Evolutionary conservation across 257 asterid species (phyloP), one percentile per base, ranked within the genome.

Genomic region (Prunella vulgaris): DNA sequence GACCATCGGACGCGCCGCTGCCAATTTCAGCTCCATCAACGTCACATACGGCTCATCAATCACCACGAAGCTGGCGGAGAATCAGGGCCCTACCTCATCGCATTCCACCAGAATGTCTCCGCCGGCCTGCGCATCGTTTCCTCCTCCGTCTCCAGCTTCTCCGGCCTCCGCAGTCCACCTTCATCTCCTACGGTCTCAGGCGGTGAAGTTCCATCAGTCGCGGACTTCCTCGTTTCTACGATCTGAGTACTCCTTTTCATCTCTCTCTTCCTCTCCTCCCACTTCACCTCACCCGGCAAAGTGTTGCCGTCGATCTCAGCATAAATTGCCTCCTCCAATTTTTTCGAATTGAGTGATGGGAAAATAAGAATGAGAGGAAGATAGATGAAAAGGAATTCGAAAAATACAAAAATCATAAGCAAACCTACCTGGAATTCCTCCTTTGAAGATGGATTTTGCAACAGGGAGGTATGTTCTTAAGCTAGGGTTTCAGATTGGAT

Each of bases 1-100:
- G n/a, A n/a, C n/a, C n/a, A n/a, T n/a, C n/a, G n/a, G n/a, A n/a
- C n/a, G n/a, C n/a, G n/a, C n/a, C n/a, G n/a, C n/a, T n/a, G n/a
- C n/a, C n/a, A n/a, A n/a, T n/a, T n/a, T n/a, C n/a, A n/a, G n/a
- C n/a, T n/a, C n/a, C n/a, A n/a, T n/a, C n/a, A n/a, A n/a, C n/a
- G n/a, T n/a, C n/a, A n/a, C n/a, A n/a, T n/a, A n/a, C n/a, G n/a
- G n/a, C n/a, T n/a, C n/a, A n/a, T n/a, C n/a, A n/a, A n/a, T 90
- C 97, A 1, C 97, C 85, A 1, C 90, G 90, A 49, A 92, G 88
- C 54, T 73, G 49, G 98, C 0, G 98, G 97, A 2, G 97, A 90
- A 67, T 90, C 84, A 1, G 96, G 97, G 49, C 90, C 95, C 0
- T 97, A 97, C 46, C 96, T 79, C 71, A 32, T 32, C 3, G 92